These are phyloP conservation scores for Passiflora organensis DNA, from an alignment of 345 rosid species.

Conservation along the genomic window DNA sequence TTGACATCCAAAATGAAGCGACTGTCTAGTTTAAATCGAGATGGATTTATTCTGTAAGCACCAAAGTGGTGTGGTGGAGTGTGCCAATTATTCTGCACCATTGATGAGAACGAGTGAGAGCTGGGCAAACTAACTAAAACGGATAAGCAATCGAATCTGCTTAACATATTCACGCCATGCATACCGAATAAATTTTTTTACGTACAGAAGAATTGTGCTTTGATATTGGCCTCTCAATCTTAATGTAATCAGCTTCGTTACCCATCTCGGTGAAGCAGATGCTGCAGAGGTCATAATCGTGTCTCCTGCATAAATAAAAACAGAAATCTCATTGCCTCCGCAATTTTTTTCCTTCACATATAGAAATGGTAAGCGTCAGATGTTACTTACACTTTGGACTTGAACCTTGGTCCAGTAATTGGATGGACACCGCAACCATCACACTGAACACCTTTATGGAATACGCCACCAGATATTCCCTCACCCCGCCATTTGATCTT, in stretches of 20 bases:
- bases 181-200: slow-evolving; percentile 17
- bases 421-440: slow-evolving; percentile 92
- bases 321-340: neutral
- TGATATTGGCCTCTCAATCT: slow-evolving; percentile 56
- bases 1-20: slow-evolving; percentile 80
- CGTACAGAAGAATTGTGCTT: slow-evolving; percentile 41
- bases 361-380: neutral
- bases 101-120: neutral
- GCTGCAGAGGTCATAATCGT: slow-evolving; percentile 85
- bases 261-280: slow-evolving; percentile 76
- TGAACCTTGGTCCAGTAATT: slow-evolving; percentile 79
- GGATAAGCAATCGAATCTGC: neutral
- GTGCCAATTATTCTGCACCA: slow-evolving; percentile 32
- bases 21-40: slow-evolving; percentile 61
- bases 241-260: slow-evolving; percentile 50
- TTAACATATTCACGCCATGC: neutral
- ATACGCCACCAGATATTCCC: slow-evolving; percentile 39
- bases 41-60: slow-evolving; percentile 31
- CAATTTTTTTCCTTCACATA: neutral
- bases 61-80: no score
- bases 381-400: slow-evolving; percentile 79
- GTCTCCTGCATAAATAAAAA: slow-evolving; percentile 44
- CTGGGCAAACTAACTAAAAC: neutral
- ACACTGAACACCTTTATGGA: slow-evolving; percentile 82
- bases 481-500: slow-evolving; percentile 26